Base-by-base conservation (phyloP, 306 rosid genomes). In the Prunus davidiana region DNA sequence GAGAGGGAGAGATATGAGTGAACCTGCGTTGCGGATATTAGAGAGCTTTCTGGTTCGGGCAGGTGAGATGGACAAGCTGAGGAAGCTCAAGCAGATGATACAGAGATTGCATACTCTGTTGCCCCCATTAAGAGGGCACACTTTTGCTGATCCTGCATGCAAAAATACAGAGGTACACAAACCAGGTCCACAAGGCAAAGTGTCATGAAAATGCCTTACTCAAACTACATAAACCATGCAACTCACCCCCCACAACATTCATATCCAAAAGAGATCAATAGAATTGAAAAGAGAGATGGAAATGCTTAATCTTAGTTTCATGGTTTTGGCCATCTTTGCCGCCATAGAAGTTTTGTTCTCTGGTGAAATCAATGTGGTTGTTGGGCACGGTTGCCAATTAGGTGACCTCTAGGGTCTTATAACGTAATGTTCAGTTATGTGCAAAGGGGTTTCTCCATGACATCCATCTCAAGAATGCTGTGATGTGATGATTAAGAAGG, bases 1-100 rank as follows among this genome's bases (percentile, higher is more conserved):
- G 90, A 92, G 97, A 73, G 96, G 97, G 76, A 89, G 98, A 79
- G 77, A 84, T 57, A 92, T 90, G 86, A 95, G 96, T 72, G 80
- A 80, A 77, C 65, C 93, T 50, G 76, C 93, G 19, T 90, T 83
- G 74, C 79, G 82, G 54, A 89, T 89, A 86, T 22, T 95, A 85
- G 90, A 89, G 87, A 90, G 89, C 64, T 77, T 81, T 81, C 74
- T 95, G 64, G 55, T 76, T 69, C 82, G 82, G 69, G 75, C 71
- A 2, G 86, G 87, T 66, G 86, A 88, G 8, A 43, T 41, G 45
- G 91, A 89, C 70, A 89, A 84, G 82, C 79, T 92, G 79, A 87
- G 81, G 75, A 86, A 73, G 73, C 91, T 95, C 57, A 84, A 88
- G 67, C 82, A 63, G 82, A 85, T 88, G 93, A 88, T 80, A 54